Evolutionary conservation across 768 basidiomycete species (phyloP), one percentile per base, ranked within the genome.

Genomic region (Mrakia blollopis): DNA sequence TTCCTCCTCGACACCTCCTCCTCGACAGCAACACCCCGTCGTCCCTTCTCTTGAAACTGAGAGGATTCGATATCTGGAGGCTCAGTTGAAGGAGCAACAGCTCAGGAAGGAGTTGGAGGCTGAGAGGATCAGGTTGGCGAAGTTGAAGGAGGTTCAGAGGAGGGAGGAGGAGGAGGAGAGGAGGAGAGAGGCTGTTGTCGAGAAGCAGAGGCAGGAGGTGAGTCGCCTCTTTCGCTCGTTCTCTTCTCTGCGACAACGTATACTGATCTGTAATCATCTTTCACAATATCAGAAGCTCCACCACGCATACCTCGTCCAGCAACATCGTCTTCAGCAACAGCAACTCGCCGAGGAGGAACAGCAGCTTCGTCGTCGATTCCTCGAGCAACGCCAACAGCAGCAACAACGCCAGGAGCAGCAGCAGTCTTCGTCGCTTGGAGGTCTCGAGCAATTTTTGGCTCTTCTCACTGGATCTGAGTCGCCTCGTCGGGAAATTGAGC

Each of bases 141-240:
- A 44, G 39, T 23, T 18, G 35, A 41, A 39, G 65, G 37, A 65
- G 63, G 63, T 35, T 7, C 28, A 65, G 32, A 35, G 10, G 65
- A 41, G 37, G 35, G 23, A 39, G 65, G 65, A 68, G 21, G 35
- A 68, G 23, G 65, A 68, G 65, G 18, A 37, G 65, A 39, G 28
- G 57, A 57, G 57, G 57, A 57, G 57, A 57, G 57, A 14, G 5
- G 47, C 63, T 18, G n/a, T 18, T 39, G 25, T 25, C 23, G 35
- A 68, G 65, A 35, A 68, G 39, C 14, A 68, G 25, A 35, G 39
- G 65, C 35, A 68, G 65, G 13, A 68, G 35, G 65, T 68, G 65
- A 68, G 65, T 67, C 37, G 9, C n/a, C 8, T 37, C 37, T 5
- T 37, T 13, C 21, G 1, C 7, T 68, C 25, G 21, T n/a, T 67